Evolutionary conservation across 108 stramenopile genomes (phyloP), one percentile per base, ranked within the genome.

Genomic region (Nannochloropsis salina): DNA sequence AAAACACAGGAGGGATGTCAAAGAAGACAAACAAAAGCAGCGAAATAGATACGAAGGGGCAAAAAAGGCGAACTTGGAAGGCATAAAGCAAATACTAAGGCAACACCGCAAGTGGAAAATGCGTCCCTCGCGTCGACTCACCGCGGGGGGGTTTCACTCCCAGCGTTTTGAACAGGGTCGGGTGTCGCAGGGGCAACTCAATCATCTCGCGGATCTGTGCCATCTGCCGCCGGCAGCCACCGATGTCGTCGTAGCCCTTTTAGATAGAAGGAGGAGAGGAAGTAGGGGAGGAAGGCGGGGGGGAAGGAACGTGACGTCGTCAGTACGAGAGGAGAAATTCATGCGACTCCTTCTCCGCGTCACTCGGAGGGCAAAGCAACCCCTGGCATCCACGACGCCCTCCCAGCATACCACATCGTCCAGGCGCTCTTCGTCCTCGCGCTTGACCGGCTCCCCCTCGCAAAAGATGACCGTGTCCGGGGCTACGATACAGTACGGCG

Each of bases 191-290:
- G 44, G 99, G 99, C 82, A 99, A 92, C 92, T 99, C 99, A 85
- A 99, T 99, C 99, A 99, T 99, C 93, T 99, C 99, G 41, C 99
- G 95, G 90, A 99, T 99, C 92, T 98, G 97, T 2, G 95, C 95
- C 96, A 97, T 96, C 90, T 98, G 98, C 89, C 96, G 94, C 51
- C 97, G 93, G 90, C 98, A 97, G 45, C 99, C 99, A 42, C 99
- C 99, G 42, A 99, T 98, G 91, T 99, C 99, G 86, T 99, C 99
- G 85, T 99, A 99, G 42, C 99, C 99, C 47, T 51, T 9, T 12
- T 12, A 1, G 1, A 51, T 10, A 15, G 47, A 51, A 15, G 47
- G 47, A 51, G 47, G 47, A 12, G 12, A 12, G 47, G 47, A 51
- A 12, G 47, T 9, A 51, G 47, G 47, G 47, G 15, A 15, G 47